A percentile compares a stretch with the other conserved stretches of the same genome.
These are phyloP conservation scores for Dendryphion nanum DNA, from an alignment of 2,329 filamentous ascomycete genomes.

Conservation along the genomic window DNA sequence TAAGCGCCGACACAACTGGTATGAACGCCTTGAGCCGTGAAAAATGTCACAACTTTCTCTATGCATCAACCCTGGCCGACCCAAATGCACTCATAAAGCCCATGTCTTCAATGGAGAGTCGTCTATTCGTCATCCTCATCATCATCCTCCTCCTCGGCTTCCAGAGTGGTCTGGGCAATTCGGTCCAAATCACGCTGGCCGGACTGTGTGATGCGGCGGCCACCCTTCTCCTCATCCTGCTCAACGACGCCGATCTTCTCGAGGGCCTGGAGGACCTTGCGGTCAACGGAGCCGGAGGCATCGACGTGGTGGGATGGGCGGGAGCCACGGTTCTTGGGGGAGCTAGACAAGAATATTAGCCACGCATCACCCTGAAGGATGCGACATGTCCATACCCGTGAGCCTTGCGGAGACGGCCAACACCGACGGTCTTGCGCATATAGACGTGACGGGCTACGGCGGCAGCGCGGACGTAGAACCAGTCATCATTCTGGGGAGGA, in stretches of 20 bases:
- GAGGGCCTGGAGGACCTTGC: conserved; percentile 94
- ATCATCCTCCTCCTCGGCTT: conserved; percentile 52
- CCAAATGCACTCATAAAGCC: conserved; percentile 25
- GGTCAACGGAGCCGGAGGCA: conserved; percentile 92
- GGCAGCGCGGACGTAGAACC: conserved; percentile 87
- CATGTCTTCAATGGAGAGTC: conserved; percentile 11
- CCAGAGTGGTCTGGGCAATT: conserved; percentile 52
- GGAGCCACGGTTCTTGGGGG: conserved; percentile 93
- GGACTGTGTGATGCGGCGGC: conserved; percentile 94
- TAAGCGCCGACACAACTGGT: conserved; percentile 25
- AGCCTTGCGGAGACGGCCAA: conserved; percentile 93
- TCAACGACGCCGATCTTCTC: conserved; percentile 99
- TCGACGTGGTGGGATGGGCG: conserved; percentile 93
- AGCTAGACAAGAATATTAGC: too few species aligned
- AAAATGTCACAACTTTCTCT: too few species aligned
- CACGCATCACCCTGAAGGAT: too few species aligned
- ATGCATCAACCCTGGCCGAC: conserved; percentile 26
- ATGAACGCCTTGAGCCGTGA: conserved; percentile 39
- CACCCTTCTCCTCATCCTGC: conserved; percentile 97
- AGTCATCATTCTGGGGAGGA: conserved; percentile 96
- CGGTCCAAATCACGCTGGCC: conserved; percentile 99
- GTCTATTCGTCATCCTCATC: conserved; percentile 39
- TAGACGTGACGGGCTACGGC: conserved; percentile 98
- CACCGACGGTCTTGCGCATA: conserved; percentile 98
- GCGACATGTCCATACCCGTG: conserved; percentile 69